These are phyloP conservation scores for Acorus gramineus DNA, from an alignment of 106 monocot genomes.

Conservation along the genomic window DNA sequence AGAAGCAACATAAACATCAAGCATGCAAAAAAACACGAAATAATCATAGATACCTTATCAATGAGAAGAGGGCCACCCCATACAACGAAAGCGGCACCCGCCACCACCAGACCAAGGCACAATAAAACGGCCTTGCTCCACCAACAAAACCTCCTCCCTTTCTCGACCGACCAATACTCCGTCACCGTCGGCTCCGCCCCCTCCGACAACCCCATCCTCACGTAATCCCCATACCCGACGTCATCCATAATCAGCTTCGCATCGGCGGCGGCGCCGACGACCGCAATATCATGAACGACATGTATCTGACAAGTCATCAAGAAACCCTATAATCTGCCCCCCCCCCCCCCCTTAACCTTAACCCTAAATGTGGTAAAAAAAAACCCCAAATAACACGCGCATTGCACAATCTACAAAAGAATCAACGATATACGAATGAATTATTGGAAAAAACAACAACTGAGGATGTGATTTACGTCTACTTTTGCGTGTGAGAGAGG, in stretches of 20 bases:
- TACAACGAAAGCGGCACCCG: constrained; percentile 10
- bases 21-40: background rate
- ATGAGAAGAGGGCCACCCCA: constrained; percentile 29
- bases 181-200: background rate
- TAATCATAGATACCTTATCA: constrained; percentile 14
- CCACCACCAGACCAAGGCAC: constrained; percentile 13
- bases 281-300: background rate
- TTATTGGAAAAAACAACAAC: too few relatives aligned
- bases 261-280: background rate
- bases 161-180: background rate
- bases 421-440: too few relatives aligned
- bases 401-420: too few relatives aligned
- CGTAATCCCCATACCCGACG: constrained; percentile 12
- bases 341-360: too few relatives aligned
- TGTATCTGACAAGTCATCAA: constrained; percentile 1
- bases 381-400: too few relatives aligned
- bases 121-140: constrained; percentile 24
- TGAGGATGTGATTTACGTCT: too few relatives aligned
- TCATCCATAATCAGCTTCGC: constrained; percentile 18
- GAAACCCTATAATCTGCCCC: too few relatives aligned
- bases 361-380: too few relatives aligned
- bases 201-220: constrained; percentile 7
- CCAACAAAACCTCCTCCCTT: constrained; percentile 2
- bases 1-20: background rate
- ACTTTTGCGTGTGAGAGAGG: too few relatives aligned